Evolutionary conservation across 257 asterid genomes (phyloP), one percentile per base, ranked within the genome.

Genomic region (Orobanche coerulescens): DNA sequence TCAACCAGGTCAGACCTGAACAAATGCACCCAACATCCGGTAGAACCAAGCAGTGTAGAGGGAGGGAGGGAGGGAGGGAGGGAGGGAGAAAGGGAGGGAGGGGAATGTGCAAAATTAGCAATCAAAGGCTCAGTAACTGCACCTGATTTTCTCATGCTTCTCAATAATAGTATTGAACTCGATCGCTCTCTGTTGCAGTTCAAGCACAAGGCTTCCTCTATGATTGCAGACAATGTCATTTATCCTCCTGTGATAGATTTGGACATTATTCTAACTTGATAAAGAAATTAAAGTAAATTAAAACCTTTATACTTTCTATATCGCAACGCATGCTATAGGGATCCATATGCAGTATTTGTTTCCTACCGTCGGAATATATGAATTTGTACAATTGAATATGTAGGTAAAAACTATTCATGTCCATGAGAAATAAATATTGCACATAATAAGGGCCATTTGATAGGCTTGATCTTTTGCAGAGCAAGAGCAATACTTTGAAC

Each of bases 111-210:
- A 37, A 19, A 43, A 65, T 34, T 73, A 26, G 28, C 19, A 7
- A 28, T 40, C 24, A 47, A 43, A 50, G 62, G 56, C 46, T 33
- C 46, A 23, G 28, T 13, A 16, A 54, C 65, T 49, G 43, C 73
- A 82, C 97, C 97, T 84, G 76, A 86, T 90, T 48, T 78, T 84
- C 69, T 71, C 83, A 71, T 90, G 95, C 79, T 78, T 90, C 59
- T 70, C 83, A 34, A 84, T 80, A 30, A 90, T 78, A 23, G 94
- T 82, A 70, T 81, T 79, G 55, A 90, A 90, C 76, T 90, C 97
- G 65, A 82, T 75, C 40, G 97, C 95, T 76, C 97, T 80, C 82
- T 90, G 97, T 67, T 90, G 97, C 67, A 90, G 82, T 79, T 86
- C 97, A 48, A 90, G 93, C 61, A 78, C 88, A 73, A 86, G 70